These are phyloP conservation scores for Colletotrichum nymphaeae DNA, from an alignment of 2,329 filamentous ascomycete species.

Conservation along the genomic window DNA sequence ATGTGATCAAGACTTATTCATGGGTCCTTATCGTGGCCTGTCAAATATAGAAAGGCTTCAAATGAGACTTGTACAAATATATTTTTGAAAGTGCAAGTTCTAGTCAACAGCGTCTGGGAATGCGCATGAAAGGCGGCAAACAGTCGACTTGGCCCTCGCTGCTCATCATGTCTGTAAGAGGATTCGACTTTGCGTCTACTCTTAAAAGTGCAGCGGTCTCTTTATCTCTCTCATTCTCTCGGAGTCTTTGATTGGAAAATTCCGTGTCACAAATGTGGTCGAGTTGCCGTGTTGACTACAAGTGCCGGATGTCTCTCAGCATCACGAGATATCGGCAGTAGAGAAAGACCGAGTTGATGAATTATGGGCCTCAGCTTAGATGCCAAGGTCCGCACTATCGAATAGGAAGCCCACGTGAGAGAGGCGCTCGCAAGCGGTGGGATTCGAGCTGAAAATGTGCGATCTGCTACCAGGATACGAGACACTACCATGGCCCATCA, in stretches of 20 bases:
- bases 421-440: not conserved
- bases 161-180: too few relatives aligned
- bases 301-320: not conserved
- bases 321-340: not conserved
- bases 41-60: too few relatives aligned
- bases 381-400: not conserved
- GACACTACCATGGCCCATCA: not conserved
- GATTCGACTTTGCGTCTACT: too few relatives aligned
- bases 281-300: not conserved
- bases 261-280: not conserved
- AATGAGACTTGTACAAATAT: too few relatives aligned
- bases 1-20: too few relatives aligned
- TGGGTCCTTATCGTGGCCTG: too few relatives aligned
- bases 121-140: too few relatives aligned
- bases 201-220: rapidly evolving
- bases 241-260: rapidly evolving
- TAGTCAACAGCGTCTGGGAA: too few relatives aligned
- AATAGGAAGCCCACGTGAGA: not conserved
- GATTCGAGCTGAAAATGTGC: not conserved
- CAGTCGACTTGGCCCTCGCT: too few relatives aligned
- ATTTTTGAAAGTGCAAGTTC: too few relatives aligned
- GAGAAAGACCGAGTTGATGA: not conserved
- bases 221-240: not conserved
- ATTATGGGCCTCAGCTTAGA: not conserved
- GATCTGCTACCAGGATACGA: not conserved